A percentile compares a stretch with the other conserved stretches of the same genome.
These are phyloP conservation scores for Lunularia cruciata DNA, from an alignment of 225 moss, liverwort and hornwort species.

Conservation along the genomic window DNA sequence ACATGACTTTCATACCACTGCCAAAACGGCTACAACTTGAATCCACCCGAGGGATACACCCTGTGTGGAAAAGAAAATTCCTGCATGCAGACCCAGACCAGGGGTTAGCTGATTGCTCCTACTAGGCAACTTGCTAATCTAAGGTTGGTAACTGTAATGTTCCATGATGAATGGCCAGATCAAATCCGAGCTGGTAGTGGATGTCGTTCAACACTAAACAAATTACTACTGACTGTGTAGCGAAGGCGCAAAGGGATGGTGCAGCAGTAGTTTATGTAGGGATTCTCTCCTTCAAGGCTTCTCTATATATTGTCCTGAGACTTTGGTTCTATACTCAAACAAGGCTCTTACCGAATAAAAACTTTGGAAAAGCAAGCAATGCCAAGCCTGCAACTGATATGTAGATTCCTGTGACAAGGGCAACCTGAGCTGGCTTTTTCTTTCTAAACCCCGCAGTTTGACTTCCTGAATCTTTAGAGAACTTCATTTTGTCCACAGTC, in stretches of 20 bases:
- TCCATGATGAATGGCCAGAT: too few relatives aligned
- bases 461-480: conserved; percentile 8
- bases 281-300: too few relatives aligned
- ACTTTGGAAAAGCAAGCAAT: conserved; percentile 65
- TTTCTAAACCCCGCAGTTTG: not conserved
- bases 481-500: conserved; percentile 18
- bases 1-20: conserved; percentile 59
- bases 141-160: too few relatives aligned
- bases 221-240: not conserved
- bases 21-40: conserved; percentile 82
- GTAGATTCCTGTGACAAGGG: conserved; percentile 80
- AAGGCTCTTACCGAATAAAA: conserved; percentile 60
- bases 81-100: conserved; percentile 32
- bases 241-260: too few relatives aligned
- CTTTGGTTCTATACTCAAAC: too few relatives aligned
- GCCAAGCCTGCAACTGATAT: conserved; percentile 67
- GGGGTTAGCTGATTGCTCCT: not conserved
- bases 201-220: too few relatives aligned
- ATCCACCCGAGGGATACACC: conserved; percentile 83
- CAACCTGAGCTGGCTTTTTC: conserved; percentile 61
- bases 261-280: too few relatives aligned
- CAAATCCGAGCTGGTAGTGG: too few relatives aligned
- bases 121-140: not conserved
- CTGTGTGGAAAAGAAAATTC: conserved; percentile 68
- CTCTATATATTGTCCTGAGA: too few relatives aligned